Conservation (phyloP, 2,329 filamentous ascomycete species). For the Epichloe aotearoae region DNA sequence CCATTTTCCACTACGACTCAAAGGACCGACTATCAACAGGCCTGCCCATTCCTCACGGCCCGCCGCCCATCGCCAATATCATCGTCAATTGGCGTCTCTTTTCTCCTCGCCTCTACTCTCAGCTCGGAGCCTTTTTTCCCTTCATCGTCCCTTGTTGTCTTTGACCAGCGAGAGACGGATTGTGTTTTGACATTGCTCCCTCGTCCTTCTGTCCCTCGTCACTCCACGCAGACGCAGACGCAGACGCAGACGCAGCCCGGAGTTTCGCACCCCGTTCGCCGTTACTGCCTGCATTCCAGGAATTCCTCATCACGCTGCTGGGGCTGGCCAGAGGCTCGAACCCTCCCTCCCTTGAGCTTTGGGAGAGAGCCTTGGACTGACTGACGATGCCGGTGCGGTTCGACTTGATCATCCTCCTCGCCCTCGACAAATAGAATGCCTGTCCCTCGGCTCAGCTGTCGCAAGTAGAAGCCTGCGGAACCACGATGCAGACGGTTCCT, state of each 20-base stretch:
- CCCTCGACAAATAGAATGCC: conserved; percentile 22
- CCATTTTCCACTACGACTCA: too few relatives aligned
- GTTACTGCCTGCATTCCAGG: background rate
- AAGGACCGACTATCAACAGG: background rate
- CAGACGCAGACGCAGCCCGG: background rate
- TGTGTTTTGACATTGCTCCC: too few relatives aligned
- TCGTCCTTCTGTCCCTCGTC: background rate
- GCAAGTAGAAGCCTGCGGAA: conserved; percentile 26
- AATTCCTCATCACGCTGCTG: background rate
- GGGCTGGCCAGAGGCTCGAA: background rate
- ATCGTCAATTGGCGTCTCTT: background rate
- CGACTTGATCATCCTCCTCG: conserved; percentile 6
- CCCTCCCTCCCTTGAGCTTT: background rate
- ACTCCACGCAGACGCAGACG: background rate
- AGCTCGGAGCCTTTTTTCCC: background rate
- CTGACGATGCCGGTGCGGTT: conserved; percentile 8
- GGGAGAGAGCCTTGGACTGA: background rate
- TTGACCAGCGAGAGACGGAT: too few relatives aligned
- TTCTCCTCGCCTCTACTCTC: background rate
- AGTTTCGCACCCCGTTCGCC: background rate
- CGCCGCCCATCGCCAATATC: background rate
- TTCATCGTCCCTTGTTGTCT: background rate
- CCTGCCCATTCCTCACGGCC: background rate
- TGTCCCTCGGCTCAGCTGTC: conserved; percentile 21
- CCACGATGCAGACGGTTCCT: conserved; percentile 40